These are phyloP conservation scores for Musa balbisiana DNA, from an alignment of 202 grass and related monocot genomes.

Conservation along the genomic window DNA sequence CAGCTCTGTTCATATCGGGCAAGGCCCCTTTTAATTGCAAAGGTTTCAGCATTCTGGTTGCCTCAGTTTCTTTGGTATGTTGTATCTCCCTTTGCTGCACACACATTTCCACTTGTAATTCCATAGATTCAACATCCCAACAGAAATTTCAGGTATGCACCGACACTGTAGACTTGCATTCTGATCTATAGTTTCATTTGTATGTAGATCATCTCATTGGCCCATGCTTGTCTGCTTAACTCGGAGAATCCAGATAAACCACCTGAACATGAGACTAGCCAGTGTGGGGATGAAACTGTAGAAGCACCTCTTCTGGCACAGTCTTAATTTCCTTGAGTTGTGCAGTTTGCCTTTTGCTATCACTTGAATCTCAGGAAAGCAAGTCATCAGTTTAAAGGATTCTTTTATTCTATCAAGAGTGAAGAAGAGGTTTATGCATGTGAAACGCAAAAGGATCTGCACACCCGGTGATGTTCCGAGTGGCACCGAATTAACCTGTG, in stretches of 20 bases:
- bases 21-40: conserved; percentile 55
- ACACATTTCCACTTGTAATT: not conserved
- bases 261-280: not conserved
- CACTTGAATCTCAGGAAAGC: too few relatives aligned
- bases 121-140: not conserved
- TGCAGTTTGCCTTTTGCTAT: not conserved
- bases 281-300: conserved; percentile 28
- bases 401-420: too few relatives aligned
- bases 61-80: conserved; percentile 55
- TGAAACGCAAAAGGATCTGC: too few relatives aligned
- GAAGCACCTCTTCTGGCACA: conserved; percentile 48
- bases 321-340: conserved; percentile 2
- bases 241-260: conserved; percentile 25
- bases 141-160: not conserved
- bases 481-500: too few relatives aligned
- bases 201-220: conserved; percentile 53
- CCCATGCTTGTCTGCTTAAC: conserved; percentile 46
- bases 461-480: too few relatives aligned
- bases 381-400: too few relatives aligned
- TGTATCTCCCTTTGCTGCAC: not conserved
- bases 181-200: not conserved
- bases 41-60: conserved; percentile 75
- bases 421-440: too few relatives aligned
- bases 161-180: not conserved
- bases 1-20: conserved; percentile 78